Evolutionary conservation across 78 protist species (phyloP).

Genomic region (Pelomyxa schiedti): DNA sequence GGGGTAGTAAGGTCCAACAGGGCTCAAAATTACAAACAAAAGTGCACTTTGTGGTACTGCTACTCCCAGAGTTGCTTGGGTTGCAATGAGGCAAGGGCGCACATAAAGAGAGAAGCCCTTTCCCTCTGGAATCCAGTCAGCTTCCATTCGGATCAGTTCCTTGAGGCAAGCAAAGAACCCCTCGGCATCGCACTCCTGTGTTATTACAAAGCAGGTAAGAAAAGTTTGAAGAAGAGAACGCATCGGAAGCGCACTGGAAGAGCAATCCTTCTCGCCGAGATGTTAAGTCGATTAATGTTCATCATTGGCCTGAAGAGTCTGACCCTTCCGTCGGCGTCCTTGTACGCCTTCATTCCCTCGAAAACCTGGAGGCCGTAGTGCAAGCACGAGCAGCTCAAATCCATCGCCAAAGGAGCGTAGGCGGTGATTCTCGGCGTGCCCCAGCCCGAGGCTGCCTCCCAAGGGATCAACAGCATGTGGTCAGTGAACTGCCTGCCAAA

Average conservation of each 20-base stretch:
- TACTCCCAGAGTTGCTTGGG: constrained; percentile 53
- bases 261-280: constrained; percentile 63
- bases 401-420: constrained; percentile 59
- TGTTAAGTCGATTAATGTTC: constrained; percentile 77
- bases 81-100: constrained; percentile 90
- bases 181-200: constrained; percentile 26
- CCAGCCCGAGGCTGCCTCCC: constrained; percentile 76
- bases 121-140: constrained; percentile 81
- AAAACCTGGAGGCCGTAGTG: constrained; percentile 91
- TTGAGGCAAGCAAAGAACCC: constrained; percentile 70
- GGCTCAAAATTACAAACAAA: constrained; percentile 72
- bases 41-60: constrained; percentile 22
- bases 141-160: constrained; percentile 72
- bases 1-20: constrained; percentile 95
- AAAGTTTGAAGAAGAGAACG: neutral
- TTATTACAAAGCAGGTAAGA: constrained; percentile 1
- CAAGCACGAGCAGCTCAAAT: constrained; percentile 69
- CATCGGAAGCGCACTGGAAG: constrained; percentile 63
- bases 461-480: constrained; percentile 85
- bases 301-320: constrained; percentile 82
- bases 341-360: constrained; percentile 97
- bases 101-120: constrained; percentile 90
- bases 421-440: constrained; percentile 64
- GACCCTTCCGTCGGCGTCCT: constrained; percentile 31
- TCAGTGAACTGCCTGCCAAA: constrained; percentile 82